Base-by-base conservation (phyloP, 768 basidiomycete genomes). In the Macrocybe gigantea region DNA sequence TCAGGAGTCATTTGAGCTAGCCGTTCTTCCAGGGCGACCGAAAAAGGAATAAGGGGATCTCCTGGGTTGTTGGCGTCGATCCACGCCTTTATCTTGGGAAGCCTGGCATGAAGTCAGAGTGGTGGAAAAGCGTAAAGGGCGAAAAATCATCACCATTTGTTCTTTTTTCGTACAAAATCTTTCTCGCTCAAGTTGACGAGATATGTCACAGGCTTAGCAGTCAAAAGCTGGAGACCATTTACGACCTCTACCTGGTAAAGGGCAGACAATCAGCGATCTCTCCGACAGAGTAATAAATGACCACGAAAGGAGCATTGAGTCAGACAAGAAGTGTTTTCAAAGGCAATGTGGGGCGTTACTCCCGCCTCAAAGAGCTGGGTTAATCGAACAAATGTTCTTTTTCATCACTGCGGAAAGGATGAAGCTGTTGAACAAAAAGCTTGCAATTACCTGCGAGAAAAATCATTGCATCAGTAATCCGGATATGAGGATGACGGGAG, bases 71-170 rank as follows among this genome's bases (percentile, higher is more conserved):
- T 80, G 61, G 83, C 78, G 69, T 97, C 94, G 60, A 99, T 95
- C 96, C 96, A 99, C 30, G 69, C 88, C 65, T 97, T 97, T 76
- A 98, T 98, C 73, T 95, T 96, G 13, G 93, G 79, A 32, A 98
- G 70, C 90, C 88, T 90, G 48, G 44, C 29, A 9, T 14, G 31
- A 33, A 5, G 7, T 7, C 5, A 33, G 11, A 41, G 10, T 22
- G 10, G 36, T 9, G 12, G 13, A 13, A 37, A 38, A 30, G 29
- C 22, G 9, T 8, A 6, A 33, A 22, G n/a, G 14, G 4, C 15
- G 15, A 40, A n/a, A 31, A 37, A 35, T 36, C 14, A 13, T 54
- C 61, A 87, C 94, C 96, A 98, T 75, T 97, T 98, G 74, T 97
- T 98, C 82, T 97, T 98, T 70, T 97, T 98, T 54, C 96, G 85